These are phyloP conservation scores for Microcera coccophila DNA, from an alignment of 2,329 filamentous ascomycete species.

Conservation along the genomic window DNA sequence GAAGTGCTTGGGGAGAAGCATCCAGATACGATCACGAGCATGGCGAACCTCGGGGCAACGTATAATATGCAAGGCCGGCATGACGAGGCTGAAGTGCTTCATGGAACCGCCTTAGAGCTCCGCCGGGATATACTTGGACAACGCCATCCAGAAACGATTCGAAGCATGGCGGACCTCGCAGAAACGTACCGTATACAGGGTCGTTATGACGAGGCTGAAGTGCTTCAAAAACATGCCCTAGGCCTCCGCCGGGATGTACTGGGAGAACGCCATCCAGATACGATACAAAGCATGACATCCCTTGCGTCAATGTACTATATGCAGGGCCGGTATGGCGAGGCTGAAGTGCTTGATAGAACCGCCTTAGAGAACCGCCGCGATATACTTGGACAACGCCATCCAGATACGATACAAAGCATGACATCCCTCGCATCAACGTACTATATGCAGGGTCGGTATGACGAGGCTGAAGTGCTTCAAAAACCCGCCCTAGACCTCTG, in stretches of 20 bases:
- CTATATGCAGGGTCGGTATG: constrained; percentile 14
- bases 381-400: constrained; percentile 20
- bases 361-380: constrained; percentile 12
- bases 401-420: constrained; percentile 2
- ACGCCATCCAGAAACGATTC: constrained; percentile 8
- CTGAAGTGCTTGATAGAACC: constrained; percentile 7
- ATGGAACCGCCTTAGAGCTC: constrained; percentile 5
- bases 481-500: constrained; percentile 10
- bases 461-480: constrained; percentile 12
- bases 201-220: constrained; percentile 16
- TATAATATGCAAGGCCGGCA: neutral
- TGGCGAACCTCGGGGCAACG: constrained; percentile 4
- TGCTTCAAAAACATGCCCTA: constrained; percentile 7
- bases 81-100: neutral
- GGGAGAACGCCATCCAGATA: constrained; percentile 19
- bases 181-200: constrained; percentile 16
- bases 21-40: constrained; percentile 7
- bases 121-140: constrained; percentile 3
- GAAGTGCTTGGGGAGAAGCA: constrained; percentile 7
- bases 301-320: constrained; percentile 14
- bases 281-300: neutral
- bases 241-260: constrained; percentile 13
- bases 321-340: constrained; percentile 18
- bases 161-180: constrained; percentile 9
- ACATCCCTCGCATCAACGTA: constrained; percentile 13